Base-by-base conservation (phyloP, 768 basidiomycete genomes). In the Auricularia cornea region DNA sequence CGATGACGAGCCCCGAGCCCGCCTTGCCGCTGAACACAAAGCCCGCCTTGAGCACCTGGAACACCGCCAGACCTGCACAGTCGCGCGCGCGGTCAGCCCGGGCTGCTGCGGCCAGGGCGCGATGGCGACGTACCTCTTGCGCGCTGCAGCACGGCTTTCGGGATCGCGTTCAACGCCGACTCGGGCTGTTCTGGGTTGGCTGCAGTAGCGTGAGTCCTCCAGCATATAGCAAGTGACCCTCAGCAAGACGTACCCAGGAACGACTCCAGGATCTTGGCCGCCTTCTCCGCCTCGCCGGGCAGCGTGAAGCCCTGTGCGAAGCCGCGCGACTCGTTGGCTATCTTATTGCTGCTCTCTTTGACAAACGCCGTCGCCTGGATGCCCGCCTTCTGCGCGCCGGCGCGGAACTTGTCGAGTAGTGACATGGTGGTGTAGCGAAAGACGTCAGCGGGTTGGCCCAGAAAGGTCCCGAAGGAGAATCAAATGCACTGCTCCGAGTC, bases 11-110 rank as follows among this genome's bases (percentile, higher is more conserved):
- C 16, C 95, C 95, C 1, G 92, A 94, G 56, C 95, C 95, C 1
- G 91, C 92, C 76, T 94, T 96, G 59, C 92, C 95, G 12, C 90
- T 92, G 81, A 96, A 95, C 61, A 95, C 85, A 78, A 98, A 96
- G 2, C 95, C 94, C 3, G 92, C 92, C 76, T 92, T 91, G 73
- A 97, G 77, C 16, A 97, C 92, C 69, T 93, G 90, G 82, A 97
- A 98, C 68, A 98, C 83, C 59, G 95, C 95, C 64, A 98, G 87
- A 60, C 94, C 94, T 95, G 67, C 44, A 52, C 8, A 51, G 26
- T 14, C 32, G 23, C 11, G 56, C 52, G 40, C 3, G 16, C 8
- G 30, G 61, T 57, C 18, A 59, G 59, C 23, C 10, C 18, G 29
- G 10, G 35, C 29, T 30, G 59, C 60, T 54, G 32, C 3, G 20